Evolutionary conservation across 352 stramenopile species (phyloP), one percentile per base, ranked within the genome.

Genomic region (Phytopythium aichiense): DNA sequence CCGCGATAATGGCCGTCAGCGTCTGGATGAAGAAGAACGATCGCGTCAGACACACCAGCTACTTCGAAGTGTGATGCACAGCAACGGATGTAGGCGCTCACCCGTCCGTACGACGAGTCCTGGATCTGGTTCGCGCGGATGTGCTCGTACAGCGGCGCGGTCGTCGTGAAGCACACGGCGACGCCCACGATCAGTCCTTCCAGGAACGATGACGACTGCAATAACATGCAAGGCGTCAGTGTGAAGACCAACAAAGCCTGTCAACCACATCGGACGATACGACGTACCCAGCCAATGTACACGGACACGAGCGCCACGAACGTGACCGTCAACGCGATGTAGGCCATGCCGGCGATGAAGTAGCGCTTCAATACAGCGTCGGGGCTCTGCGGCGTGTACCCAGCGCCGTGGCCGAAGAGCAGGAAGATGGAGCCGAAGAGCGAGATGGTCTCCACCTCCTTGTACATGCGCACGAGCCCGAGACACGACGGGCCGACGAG

Each of bases 401-500:
- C 76, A 0, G 87, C 84, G 33, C 87, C 87, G 61, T 95, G 87
- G n/a, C 87, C 87, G 66, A 98, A 98, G 2, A 98, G 71, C 45
- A 98, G 66, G 61, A 98, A 98, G 35, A 98, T 89, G 3, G 88
- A 96, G 16, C 93, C 93, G 64, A 98, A 98, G 30, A 98, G 86
- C 37, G 90, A 96, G 58, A 98, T 87, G 1, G 92, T 98, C 65
- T 97, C 88, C 20, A 98, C 92, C 63, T 97, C 86, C 56, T 94
- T 92, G 66, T 96, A 95, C 31, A 96, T 73, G 38, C 81, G 74
- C 28, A 97, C 89, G 20, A 96, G 59, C 6, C 82, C 86, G 16
- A 96, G 67, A 48, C 92, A 95, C 28, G 87, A 96, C 18, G 92
- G 92, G 22, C 92, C 92, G 6, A 98, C 88, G 2, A 98, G 67